phyloP scores from a whole-genome alignment of 225 moss, liverwort and hornwort species.

The Antitrichia curtipendula region DNA sequence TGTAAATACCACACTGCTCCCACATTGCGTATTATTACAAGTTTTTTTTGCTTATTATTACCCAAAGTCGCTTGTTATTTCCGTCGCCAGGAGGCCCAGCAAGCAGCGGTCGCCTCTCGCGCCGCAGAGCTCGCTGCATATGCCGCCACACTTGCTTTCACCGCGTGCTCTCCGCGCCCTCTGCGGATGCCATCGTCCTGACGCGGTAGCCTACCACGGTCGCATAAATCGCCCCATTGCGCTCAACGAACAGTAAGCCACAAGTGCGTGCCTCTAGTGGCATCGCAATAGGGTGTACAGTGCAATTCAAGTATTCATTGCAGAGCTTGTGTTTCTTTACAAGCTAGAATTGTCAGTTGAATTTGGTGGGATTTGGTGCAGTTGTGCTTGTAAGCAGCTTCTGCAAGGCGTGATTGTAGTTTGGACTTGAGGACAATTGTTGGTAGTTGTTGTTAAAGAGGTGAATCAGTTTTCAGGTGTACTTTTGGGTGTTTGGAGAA shows the following conservation, averaged over 20 bases:
- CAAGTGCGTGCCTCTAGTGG: neutral
- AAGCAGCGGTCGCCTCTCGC: neutral
- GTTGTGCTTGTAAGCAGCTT: neutral
- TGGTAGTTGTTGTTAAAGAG: neutral
- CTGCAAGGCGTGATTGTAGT: neutral
- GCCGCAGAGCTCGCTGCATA: neutral
- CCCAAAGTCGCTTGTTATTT: neutral
- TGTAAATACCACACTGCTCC: neutral
- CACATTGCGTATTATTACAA: neutral
- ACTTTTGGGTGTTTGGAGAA: neutral
- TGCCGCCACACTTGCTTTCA: neutral
- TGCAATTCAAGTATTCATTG: neutral
- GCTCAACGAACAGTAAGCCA: rapidly evolving
- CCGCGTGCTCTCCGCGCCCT: neutral
- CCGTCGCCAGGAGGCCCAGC: neutral
- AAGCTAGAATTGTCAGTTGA: too few relatives aligned
- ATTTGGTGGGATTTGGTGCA: neutral
- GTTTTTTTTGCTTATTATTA: neutral
- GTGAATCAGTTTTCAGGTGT: too few relatives aligned
- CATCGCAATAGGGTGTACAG: neutral
- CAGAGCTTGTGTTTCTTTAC: too few relatives aligned
- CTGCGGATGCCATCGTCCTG: neutral
- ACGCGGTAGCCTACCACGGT: neutral
- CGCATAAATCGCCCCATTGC: neutral
- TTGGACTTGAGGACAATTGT: neutral